Evolutionary conservation across 2,329 filamentous ascomycete species (phyloP), one percentile per base, ranked within the genome.

Genomic region (Rosellinia necatrix): DNA sequence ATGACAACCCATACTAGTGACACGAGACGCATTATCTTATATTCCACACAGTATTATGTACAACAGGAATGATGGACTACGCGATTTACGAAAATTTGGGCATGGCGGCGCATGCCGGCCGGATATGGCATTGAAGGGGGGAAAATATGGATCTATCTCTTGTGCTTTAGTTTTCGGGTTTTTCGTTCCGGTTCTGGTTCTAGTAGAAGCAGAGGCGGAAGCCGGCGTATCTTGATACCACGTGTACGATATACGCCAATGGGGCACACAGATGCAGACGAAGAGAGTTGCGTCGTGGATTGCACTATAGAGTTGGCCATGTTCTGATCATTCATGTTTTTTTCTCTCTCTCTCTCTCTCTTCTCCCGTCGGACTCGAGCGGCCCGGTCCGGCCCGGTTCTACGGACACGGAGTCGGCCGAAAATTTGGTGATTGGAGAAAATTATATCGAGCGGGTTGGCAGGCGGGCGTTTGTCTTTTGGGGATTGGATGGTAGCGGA

Each of bases 41-140:
- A 30, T 25, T 27, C 19, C 24, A 41, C 34, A 27, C n/a, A 13
- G 32, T 12, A 29, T 24, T 34, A 48, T 48, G 42, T 53, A 53
- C 51, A 32, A 47, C 35, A 47, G 15, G 27, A 25, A 53, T 10
- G 21, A 48, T 42, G 25, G 35, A 42, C 34, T 27, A 53, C 35
- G 42, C n/a, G 29, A 40, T 53, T 24, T 24, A 46, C 42, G 19
- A 42, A 25, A 41, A 25, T 42, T 21, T 32, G n/a, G 30, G 15
- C 32, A 48, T 10, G 37, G 35, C 13, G 35, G 30, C n/a, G n/a
- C n/a, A n/a, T n/a, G 34, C 43, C 17, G 34, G 51, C n/a, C 3
- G 13, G 29, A 15, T n/a, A 27, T 40, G 12, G n/a, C n/a, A n/a
- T n/a, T n/a, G n/a, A n/a, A n/a, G n/a, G n/a, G n/a, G n/a, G n/a